Base-by-base conservation (phyloP, 179 eudicot species). In the Silene noctiflora region DNA sequence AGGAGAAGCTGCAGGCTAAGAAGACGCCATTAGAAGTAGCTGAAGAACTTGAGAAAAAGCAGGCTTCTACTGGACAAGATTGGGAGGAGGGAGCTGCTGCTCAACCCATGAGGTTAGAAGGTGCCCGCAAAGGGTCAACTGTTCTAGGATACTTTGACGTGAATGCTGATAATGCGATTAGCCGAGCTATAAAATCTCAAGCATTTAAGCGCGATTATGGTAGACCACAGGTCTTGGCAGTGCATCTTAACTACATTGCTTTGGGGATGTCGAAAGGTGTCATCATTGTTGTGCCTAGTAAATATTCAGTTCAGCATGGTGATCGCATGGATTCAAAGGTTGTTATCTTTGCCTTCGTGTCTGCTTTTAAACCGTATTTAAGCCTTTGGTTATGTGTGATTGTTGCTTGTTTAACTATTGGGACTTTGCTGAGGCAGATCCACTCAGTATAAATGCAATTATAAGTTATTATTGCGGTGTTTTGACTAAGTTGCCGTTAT, bases 81-180 rank as follows among this genome's bases (percentile, higher is more conserved):
- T 85, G 78, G 87, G 94, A 89, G 85, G 93, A 88, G 83, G 97
- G 93, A 77, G 95, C 92, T 24, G 91, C 91, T 82, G 91, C 97
- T 42, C 98, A 90, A 75, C 98, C 98, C n/a, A 92, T 94, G 98
- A 89, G 90, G 87, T 93, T 94, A 83, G 98, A 94, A 82, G 98
- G 98, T 71, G 90, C 85, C 24, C 77, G 87, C 21, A 85, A 89
- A 78, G 90, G 91, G 14, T 92, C 96, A 6, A 89, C 91, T 63
- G 91, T 87, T 29, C 67, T 92, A 63, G 97, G 97, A 13, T 94
- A 92, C 84, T 92, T 94, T 60, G 91, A 91, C 60, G 85, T 88
- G 77, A 77, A 81, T 83, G 84, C 91, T 68, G 85, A 85, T 74
- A 92, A 94, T 75, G 56, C 78, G 39, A 82, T 94, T 56, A 90